Evolutionary conservation across 768 basidiomycete species (phyloP).

Genomic region (Porpolomopsis calyptriformis): DNA sequence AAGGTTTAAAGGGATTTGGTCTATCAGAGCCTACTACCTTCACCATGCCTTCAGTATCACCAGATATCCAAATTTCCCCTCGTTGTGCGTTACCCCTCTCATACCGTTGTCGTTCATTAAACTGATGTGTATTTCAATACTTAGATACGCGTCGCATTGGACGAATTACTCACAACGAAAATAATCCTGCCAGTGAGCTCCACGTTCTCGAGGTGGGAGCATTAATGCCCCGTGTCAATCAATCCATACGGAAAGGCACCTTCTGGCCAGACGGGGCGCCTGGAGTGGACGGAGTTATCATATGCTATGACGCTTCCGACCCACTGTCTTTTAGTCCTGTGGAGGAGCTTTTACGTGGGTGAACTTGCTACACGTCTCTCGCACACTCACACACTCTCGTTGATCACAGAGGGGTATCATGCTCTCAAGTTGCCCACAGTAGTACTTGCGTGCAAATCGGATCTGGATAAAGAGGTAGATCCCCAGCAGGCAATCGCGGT

Average conservation of each 20-base stretch:
- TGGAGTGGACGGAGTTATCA: constrained; percentile 62
- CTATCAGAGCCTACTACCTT: constrained; percentile 34
- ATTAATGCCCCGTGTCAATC: constrained; percentile 23
- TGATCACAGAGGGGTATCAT: constrained; percentile 43
- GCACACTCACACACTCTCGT: constrained; percentile 1
- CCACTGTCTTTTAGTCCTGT: constrained; percentile 54
- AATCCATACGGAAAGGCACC: constrained; percentile 16
- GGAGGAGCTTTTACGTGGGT: constrained; percentile 62
- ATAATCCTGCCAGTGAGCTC: constrained; percentile 33
- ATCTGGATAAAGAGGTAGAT: constrained; percentile 50
- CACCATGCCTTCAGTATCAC: constrained; percentile 21
- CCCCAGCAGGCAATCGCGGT: constrained; percentile 40
- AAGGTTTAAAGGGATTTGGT: constrained; percentile 57
- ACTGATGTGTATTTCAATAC: not conserved
- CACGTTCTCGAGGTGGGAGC: constrained; percentile 49
- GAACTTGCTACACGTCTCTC: not conserved
- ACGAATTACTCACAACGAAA: constrained; percentile 25
- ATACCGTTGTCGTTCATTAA: constrained; percentile 4
- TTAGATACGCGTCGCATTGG: constrained; percentile 27
- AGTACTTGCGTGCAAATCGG: constrained; percentile 83
- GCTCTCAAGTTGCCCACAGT: constrained; percentile 52
- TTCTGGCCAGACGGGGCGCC: constrained; percentile 48
- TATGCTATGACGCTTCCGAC: constrained; percentile 76
- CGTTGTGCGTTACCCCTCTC: constrained; percentile 25
- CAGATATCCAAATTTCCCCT: constrained; percentile 24